Conservation (phyloP, 352 stramenopile species). For the Detonula confervacea region DNA sequence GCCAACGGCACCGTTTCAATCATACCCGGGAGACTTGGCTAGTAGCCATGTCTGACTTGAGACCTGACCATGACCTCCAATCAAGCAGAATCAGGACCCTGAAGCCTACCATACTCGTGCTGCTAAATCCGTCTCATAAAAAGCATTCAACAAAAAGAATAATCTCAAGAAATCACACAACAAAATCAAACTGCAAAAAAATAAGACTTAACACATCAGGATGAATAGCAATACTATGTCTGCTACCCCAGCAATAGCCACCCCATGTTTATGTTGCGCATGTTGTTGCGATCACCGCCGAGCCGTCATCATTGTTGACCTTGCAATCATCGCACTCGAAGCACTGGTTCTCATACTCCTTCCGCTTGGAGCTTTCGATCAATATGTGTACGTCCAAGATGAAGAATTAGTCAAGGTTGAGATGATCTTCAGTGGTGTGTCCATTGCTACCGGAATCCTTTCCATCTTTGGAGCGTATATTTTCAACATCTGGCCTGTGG, state of each 20-base stretch:
- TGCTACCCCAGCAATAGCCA: neutral
- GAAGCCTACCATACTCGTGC: too few relatives aligned
- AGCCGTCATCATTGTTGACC: slow-evolving; percentile 13
- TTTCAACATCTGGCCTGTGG: slow-evolving; percentile 13
- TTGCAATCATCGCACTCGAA: slow-evolving; percentile 4
- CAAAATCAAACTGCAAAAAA: too few relatives aligned
- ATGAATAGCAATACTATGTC: slow-evolving; percentile 1
- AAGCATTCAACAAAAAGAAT: too few relatives aligned
- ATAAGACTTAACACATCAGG: too few relatives aligned
- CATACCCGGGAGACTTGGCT: too few relatives aligned
- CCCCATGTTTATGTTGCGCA: neutral
- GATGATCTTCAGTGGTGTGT: slow-evolving; percentile 8
- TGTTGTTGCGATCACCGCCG: slow-evolving; percentile 4
- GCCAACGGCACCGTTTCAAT: too few relatives aligned
- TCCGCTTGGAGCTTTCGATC: neutral
- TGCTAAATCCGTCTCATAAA: too few relatives aligned
- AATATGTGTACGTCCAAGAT: neutral
- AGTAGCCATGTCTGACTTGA: too few relatives aligned
- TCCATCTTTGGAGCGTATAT: slow-evolving; percentile 7
- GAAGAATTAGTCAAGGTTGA: neutral
- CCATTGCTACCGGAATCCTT: neutral
- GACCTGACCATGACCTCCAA: too few relatives aligned
- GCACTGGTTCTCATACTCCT: neutral
- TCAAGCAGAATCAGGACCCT: too few relatives aligned
- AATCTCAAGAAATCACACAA: too few relatives aligned